Evolutionary conservation across 2,329 filamentous ascomycete species (phyloP).

Genomic region (Fusarium sp.): DNA sequence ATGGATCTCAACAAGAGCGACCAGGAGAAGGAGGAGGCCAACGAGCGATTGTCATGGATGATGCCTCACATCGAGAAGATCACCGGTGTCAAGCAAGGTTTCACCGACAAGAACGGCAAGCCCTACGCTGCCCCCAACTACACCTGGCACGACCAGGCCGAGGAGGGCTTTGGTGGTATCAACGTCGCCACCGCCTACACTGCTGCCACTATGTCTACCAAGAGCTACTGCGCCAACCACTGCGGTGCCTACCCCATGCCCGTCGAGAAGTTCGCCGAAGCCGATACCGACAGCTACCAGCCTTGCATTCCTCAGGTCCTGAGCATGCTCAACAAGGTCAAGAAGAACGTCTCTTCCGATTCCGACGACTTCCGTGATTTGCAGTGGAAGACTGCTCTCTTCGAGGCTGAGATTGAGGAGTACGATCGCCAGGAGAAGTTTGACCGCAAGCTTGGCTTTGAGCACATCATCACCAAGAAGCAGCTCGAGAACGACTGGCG

Average conservation of each 20-base stretch:
- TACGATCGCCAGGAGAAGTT: constrained; percentile 53
- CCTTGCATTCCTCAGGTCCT: constrained; percentile 57
- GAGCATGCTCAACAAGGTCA: constrained; percentile 49
- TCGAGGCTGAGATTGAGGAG: constrained; percentile 50
- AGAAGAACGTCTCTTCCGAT: constrained; percentile 25
- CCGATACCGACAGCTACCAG: constrained; percentile 55
- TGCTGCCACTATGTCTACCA: constrained; percentile 57
- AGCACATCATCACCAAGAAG: constrained; percentile 47
- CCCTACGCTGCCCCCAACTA: constrained; percentile 43
- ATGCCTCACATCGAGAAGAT: constrained; percentile 41
- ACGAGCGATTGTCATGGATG: constrained; percentile 41
- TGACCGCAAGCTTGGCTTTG: constrained; percentile 49
- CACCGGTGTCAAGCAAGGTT: constrained; percentile 34
- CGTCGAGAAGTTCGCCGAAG: constrained; percentile 58
- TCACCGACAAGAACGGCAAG: constrained; percentile 42
- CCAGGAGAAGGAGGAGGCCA: constrained; percentile 46
- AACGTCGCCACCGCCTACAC: constrained; percentile 55
- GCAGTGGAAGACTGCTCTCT: constrained; percentile 50
- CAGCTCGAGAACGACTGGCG: constrained; percentile 43
- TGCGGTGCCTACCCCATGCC: constrained; percentile 58
- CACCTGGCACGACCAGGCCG: constrained; percentile 41
- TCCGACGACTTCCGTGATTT: constrained; percentile 42
- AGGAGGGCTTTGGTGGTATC: constrained; percentile 53
- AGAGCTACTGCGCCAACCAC: constrained; percentile 56
- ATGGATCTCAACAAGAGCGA: constrained; percentile 35